Conservation (phyloP, 768 basidiomycete genomes). For the Suillus subalutaceus region DNA sequence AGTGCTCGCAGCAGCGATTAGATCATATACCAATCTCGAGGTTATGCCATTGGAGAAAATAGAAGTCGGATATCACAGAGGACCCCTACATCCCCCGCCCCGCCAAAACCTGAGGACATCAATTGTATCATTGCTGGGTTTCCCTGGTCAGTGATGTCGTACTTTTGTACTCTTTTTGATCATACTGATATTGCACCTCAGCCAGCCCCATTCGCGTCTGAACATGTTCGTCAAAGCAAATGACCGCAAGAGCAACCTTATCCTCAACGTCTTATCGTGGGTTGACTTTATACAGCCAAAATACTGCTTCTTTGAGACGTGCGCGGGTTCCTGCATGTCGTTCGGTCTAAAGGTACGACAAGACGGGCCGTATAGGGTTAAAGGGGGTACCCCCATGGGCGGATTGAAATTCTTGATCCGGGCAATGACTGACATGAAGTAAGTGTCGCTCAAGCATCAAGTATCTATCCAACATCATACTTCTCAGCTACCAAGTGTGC, state of each 20-base stretch:
- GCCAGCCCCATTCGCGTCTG: constrained; percentile 72
- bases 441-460: constrained; percentile 15
- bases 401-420: constrained; percentile 69
- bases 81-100: constrained; percentile 34
- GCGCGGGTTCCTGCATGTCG: constrained; percentile 44
- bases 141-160: constrained; percentile 57
- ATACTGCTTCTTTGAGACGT: constrained; percentile 54
- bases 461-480: not conserved
- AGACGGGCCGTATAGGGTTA: constrained; percentile 44
- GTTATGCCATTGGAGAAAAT: constrained; percentile 41
- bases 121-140: constrained; percentile 72
- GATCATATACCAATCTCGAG: constrained; percentile 41
- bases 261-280: constrained; percentile 57
- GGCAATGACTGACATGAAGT: constrained; percentile 70
- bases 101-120: constrained; percentile 54
- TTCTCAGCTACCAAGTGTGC: constrained; percentile 45
- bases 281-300: constrained; percentile 44
- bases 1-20: constrained; percentile 60
- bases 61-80: constrained; percentile 23
- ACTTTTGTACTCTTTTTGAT: constrained; percentile 11
- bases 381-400: constrained; percentile 72
- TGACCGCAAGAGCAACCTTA: constrained; percentile 69
- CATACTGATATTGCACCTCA: constrained; percentile 28
- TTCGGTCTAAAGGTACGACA: constrained; percentile 43
- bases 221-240: constrained; percentile 73